Conservation (phyloP, 2,329 filamentous ascomycete species). For the Gyromitra esculenta region DNA sequence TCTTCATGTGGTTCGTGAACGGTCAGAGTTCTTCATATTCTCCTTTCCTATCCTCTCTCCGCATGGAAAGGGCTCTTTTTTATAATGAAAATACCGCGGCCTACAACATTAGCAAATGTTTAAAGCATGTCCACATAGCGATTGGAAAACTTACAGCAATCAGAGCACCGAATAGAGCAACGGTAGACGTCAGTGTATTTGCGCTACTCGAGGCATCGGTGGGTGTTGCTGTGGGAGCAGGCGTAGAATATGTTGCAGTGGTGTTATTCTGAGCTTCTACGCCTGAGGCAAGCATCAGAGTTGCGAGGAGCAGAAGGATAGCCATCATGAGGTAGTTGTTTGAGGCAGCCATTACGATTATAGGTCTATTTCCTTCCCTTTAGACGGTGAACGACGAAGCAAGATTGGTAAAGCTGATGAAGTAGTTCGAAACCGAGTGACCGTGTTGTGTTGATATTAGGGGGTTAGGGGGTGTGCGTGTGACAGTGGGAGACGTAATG, state of each 20-base stretch:
- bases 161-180: constrained; percentile 54
- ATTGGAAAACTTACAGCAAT: constrained; percentile 51
- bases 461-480: constrained; percentile 33
- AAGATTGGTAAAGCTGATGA: constrained; percentile 8
- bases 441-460: constrained; percentile 37
- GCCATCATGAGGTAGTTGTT: constrained; percentile 43
- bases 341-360: constrained; percentile 42
- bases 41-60: background rate
- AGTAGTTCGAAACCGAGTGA: background rate
- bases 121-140: background rate
- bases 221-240: constrained; percentile 32
- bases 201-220: constrained; percentile 47
- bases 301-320: constrained; percentile 38
- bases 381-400: constrained; percentile 10
- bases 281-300: constrained; percentile 36
- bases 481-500: constrained; percentile 37
- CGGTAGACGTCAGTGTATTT: constrained; percentile 52
- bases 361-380: constrained; percentile 15
- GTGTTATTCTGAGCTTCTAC: constrained; percentile 41
- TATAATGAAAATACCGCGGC: constrained; percentile 48
- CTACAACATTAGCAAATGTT: constrained; percentile 20
- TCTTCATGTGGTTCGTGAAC: constrained; percentile 33
- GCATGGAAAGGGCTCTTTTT: constrained; percentile 1
- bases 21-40: background rate
- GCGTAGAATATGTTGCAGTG: constrained; percentile 36